These are phyloP conservation scores for Cercospora beticola DNA, from an alignment of 2,329 filamentous ascomycete species.

Conservation along the genomic window DNA sequence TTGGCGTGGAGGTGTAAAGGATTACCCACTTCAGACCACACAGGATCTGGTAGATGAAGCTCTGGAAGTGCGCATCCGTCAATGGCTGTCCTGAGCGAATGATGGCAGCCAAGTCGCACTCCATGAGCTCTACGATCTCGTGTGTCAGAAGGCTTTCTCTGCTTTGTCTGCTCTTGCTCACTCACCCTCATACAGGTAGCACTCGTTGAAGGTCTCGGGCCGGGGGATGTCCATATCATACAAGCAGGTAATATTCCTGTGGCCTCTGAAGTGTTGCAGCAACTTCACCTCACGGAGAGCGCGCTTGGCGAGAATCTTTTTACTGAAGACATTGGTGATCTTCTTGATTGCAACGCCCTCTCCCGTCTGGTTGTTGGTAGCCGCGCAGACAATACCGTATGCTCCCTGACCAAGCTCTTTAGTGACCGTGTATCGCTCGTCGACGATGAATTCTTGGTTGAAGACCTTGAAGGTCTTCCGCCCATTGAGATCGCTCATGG, in stretches of 20 bases:
- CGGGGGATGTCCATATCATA: slow-evolving; percentile 99
- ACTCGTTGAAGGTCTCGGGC: slow-evolving; percentile 98
- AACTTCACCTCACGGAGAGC: slow-evolving; percentile 98
- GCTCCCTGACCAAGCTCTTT: slow-evolving; percentile 98
- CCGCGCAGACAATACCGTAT: slow-evolving; percentile 97
- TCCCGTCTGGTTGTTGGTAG: slow-evolving; percentile 83
- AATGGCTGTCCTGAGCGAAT: slow-evolving; percentile 95
- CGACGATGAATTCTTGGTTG: slow-evolving; percentile 98
- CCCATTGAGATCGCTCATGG: slow-evolving; percentile 62
- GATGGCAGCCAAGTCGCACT: slow-evolving; percentile 96
- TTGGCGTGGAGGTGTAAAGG: slow-evolving; percentile 50
- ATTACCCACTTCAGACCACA: slow-evolving; percentile 88
- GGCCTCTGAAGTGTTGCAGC: slow-evolving; percentile 85
- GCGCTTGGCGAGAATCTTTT: slow-evolving; percentile 98
- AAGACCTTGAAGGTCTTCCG: slow-evolving; percentile 99
- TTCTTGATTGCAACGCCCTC: slow-evolving; percentile 99
- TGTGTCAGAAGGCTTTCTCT: background rate
- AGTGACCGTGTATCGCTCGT: slow-evolving; percentile 96
- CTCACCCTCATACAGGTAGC: slow-evolving; percentile 95
- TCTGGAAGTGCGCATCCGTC: slow-evolving; percentile 98
- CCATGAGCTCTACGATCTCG: slow-evolving; percentile 80
- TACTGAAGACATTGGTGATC: slow-evolving; percentile 99
- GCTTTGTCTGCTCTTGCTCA: background rate
- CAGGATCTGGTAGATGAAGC: slow-evolving; percentile 99
- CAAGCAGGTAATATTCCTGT: slow-evolving; percentile 80